Evolutionary conservation across 768 basidiomycete genomes (phyloP).

Genomic region (Suillus subluteus): DNA sequence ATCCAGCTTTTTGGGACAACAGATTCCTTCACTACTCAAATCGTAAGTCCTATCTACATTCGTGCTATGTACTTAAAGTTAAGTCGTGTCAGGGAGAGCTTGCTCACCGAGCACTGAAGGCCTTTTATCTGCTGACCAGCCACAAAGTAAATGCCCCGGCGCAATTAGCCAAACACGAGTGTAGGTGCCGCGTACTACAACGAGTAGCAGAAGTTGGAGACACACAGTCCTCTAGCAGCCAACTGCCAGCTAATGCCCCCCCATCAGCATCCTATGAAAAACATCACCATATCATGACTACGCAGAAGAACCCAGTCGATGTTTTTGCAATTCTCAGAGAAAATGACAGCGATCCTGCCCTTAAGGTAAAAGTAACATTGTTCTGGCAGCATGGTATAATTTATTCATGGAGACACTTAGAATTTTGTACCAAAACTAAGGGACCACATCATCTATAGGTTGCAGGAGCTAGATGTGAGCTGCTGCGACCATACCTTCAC

Average conservation of each 20-base stretch:
- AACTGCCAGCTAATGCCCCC: rapidly evolving
- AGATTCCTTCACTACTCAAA: conserved; percentile 41
- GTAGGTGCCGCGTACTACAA: background rate
- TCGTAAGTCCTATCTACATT: conserved; percentile 21
- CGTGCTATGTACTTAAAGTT: background rate
- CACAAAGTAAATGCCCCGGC: background rate
- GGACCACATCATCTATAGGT: too few relatives aligned
- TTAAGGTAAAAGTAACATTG: conserved; percentile 9
- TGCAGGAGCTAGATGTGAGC: too few relatives aligned
- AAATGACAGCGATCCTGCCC: conserved; percentile 29
- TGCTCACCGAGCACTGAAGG: background rate
- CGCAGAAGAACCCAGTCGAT: background rate
- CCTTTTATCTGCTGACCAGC: background rate
- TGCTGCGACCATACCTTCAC: too few relatives aligned
- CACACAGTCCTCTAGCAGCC: background rate
- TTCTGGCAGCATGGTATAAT: background rate
- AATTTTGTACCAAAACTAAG: too few relatives aligned
- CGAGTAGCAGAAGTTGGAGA: background rate
- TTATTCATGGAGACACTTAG: background rate
- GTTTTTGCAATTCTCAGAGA: conserved; percentile 9
- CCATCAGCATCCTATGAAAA: background rate
- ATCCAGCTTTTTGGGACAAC: conserved; percentile 33
- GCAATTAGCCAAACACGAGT: background rate
- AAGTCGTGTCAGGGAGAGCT: background rate
- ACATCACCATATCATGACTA: conserved; percentile 25